Percentiles rank a stretch among this genome's conserved stretches.
Evolutionary conservation across 768 basidiomycete genomes (phyloP).

Genomic region (Lactifluus pinguis): DNA sequence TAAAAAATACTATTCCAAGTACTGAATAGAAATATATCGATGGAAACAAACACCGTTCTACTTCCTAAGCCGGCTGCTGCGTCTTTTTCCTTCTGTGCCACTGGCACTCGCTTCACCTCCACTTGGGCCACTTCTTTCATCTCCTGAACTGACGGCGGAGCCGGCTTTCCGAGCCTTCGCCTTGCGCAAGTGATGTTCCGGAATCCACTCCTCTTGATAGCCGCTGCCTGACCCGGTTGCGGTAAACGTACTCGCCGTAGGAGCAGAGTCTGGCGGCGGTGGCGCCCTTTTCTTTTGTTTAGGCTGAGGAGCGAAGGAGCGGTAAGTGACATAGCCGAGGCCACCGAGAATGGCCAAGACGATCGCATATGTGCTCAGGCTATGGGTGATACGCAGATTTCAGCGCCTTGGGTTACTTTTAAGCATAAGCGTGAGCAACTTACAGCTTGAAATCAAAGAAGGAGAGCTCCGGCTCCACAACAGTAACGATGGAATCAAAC

Average conservation of each 20-base stretch:
- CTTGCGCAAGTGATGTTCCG: conserved; percentile 79
- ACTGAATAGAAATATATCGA: not conserved
- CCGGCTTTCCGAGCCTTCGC: conserved; percentile 39
- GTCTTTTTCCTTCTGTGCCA: conserved; percentile 42
- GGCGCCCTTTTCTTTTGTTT: conserved; percentile 36
- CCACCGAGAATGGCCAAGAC: conserved; percentile 56
- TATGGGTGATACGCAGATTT: conserved; percentile 20
- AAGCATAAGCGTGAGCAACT: conserved; percentile 25
- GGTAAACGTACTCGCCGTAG: conserved; percentile 44
- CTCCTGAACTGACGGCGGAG: conserved; percentile 45
- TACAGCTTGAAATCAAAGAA: conserved; percentile 77
- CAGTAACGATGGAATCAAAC: conserved; percentile 65
- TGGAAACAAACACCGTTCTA: conserved; percentile 26
- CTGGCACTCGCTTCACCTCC: conserved; percentile 56
- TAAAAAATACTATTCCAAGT: not conserved
- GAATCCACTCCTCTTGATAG: conserved; percentile 88
- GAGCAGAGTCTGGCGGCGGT: conserved; percentile 29
- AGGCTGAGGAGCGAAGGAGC: conserved; percentile 53
- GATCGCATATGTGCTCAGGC: conserved; percentile 61
- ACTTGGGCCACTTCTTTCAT: conserved; percentile 41
- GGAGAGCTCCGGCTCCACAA: conserved; percentile 73
- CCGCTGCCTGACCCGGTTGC: conserved; percentile 58
- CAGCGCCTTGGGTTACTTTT: not conserved
- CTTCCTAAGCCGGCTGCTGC: conserved; percentile 39
- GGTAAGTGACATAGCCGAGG: conserved; percentile 53